These are phyloP conservation scores for Aspergillus heteromorphus DNA, from an alignment of 495 filamentous ascomycete genomes.

Conservation along the genomic window DNA sequence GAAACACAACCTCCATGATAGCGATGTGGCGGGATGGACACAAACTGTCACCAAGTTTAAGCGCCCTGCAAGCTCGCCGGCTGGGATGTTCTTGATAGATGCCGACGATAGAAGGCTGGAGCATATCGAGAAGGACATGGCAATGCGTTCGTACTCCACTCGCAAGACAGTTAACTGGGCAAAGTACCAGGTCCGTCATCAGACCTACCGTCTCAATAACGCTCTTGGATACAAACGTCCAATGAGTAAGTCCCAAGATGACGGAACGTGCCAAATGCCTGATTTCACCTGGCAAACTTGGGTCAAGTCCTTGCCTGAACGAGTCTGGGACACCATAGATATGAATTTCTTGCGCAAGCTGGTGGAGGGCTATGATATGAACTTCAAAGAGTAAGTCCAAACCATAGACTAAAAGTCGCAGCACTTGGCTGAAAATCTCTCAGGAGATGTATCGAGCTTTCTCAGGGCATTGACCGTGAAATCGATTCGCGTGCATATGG, in stretches of 20 bases:
- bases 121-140: slow-evolving; percentile 39
- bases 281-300: slow-evolving; percentile 53
- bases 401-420: no score
- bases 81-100: slow-evolving; percentile 56
- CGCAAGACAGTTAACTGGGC: slow-evolving; percentile 46
- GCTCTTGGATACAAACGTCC: slow-evolving; percentile 49
- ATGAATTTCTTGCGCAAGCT: slow-evolving; percentile 49
- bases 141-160: slow-evolving; percentile 13
- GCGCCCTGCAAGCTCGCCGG: slow-evolving; percentile 57
- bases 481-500: slow-evolving; percentile 47
- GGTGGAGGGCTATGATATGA: slow-evolving; percentile 47
- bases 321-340: slow-evolving; percentile 66
- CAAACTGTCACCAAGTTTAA: slow-evolving; percentile 38
- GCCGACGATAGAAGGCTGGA: slow-evolving; percentile 54
- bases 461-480: slow-evolving; percentile 68
- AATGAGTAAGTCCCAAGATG: slow-evolving; percentile 52
- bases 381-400: slow-evolving; percentile 55
- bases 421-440: neutral
- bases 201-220: slow-evolving; percentile 39
- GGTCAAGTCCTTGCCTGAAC: slow-evolving; percentile 43
- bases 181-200: slow-evolving; percentile 51
- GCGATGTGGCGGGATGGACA: slow-evolving; percentile 27
- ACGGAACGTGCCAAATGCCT: slow-evolving; percentile 42
- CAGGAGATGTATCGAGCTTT: slow-evolving; percentile 59
- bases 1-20: slow-evolving; percentile 7